Conservation (phyloP, 2,329 filamentous ascomycete genomes). For the Hymenoscyphus scutula region DNA sequence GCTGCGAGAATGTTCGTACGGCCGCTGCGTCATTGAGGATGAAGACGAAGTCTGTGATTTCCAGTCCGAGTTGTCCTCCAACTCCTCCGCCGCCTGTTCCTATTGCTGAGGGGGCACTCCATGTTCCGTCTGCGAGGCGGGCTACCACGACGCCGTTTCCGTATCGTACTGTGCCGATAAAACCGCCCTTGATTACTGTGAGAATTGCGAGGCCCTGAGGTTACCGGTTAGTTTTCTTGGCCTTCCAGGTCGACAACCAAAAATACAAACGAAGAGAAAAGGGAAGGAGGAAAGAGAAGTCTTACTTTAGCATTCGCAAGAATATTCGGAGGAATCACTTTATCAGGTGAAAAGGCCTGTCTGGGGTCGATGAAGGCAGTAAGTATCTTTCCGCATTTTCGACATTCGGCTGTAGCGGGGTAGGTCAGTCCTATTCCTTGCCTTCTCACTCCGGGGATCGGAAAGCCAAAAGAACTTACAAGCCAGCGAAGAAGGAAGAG, state of each 20-base stretch:
- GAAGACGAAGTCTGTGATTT: slow-evolving; percentile 94
- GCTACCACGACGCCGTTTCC: slow-evolving; percentile 81
- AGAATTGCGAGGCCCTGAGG: slow-evolving; percentile 73
- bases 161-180: slow-evolving; percentile 78
- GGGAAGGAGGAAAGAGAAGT: slow-evolving; percentile 15
- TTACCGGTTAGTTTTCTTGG: slow-evolving; percentile 16
- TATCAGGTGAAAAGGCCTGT: slow-evolving; percentile 93
- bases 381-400: slow-evolving; percentile 94
- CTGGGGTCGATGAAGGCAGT: slow-evolving; percentile 90
- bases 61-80: slow-evolving; percentile 82
- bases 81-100: slow-evolving; percentile 79
- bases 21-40: slow-evolving; percentile 90
- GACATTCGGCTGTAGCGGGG: slow-evolving; percentile 76
- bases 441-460: slow-evolving; percentile 16
- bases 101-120: slow-evolving; percentile 81
- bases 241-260: neutral
- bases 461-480: slow-evolving; percentile 51
- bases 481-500: slow-evolving; percentile 64
- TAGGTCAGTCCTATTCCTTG: slow-evolving; percentile 24
- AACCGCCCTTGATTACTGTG: slow-evolving; percentile 83
- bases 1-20: slow-evolving; percentile 91
- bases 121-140: slow-evolving; percentile 71
- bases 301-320: slow-evolving; percentile 85
- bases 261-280: neutral
- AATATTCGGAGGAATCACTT: slow-evolving; percentile 89